Base-by-base conservation (phyloP, 352 stramenopile species). In the Thraustochytrium sp. region DNA sequence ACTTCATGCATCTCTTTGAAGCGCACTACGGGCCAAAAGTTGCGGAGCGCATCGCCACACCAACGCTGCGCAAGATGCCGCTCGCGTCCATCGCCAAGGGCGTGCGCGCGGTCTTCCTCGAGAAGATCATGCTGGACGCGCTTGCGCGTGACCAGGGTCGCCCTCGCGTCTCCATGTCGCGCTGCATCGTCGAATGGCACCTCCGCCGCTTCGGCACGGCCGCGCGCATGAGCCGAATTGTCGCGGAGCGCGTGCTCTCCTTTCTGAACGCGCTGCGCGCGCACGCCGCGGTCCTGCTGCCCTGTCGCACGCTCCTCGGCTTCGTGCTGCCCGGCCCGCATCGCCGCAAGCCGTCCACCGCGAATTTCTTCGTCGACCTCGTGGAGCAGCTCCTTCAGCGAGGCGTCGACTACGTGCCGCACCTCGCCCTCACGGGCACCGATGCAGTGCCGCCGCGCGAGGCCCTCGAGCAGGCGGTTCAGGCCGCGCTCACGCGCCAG, bases 121-220 rank as follows among this genome's bases (percentile, higher is more conserved):
- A 82, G 23, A 82, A 82, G 42, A 55, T 44, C 13, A 53, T 76
- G 34, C 56, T 82, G 5, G 74, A 82, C 55, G 36, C 53, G 0
- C 26, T 55, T 0, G 74, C 74, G 26, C 26, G 26, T 0, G 37
- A 65, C 8, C 18, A 82, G 26, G 53, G 53, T 11, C 13, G 49
- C 5, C 48, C 26, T 13, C 51, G 56, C 1, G 51, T 54, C 26
- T 63, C 51, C 23, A 54, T 82, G 42, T 37, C 29, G n/a, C 31
- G 51, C 18, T 73, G 51, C 38, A 37, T 73, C 16, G 23, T 82
- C 11, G 74, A 76, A 13, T 82, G 74, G 74, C 74, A 82, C 42
- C n/a, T 42, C 51, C 51, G 54, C 3, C 51, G 38, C 16, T 82
- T 73, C 34, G 74, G 74, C 29, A 68, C n/a, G 18, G 74, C 18